A percentile compares a stretch with the other conserved stretches of the same genome.
These are phyloP conservation scores for Aspergillus sparsus DNA, from an alignment of 495 filamentous ascomycete species.

Conservation along the genomic window DNA sequence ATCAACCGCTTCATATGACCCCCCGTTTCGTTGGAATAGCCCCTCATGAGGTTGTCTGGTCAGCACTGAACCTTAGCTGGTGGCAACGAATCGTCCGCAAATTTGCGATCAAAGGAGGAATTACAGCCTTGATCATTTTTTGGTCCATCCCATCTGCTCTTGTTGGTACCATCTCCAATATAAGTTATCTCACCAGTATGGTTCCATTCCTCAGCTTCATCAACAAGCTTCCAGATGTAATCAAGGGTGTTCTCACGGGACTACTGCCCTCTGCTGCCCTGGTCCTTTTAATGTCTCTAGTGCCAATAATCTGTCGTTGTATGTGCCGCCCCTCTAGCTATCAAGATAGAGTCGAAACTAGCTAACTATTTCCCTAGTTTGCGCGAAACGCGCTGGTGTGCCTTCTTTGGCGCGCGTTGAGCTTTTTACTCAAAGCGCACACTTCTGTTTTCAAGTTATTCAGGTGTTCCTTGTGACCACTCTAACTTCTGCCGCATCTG, in stretches of 20 bases:
- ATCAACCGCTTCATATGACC: conserved; percentile 83
- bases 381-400: conserved; percentile 72
- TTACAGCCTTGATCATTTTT: conserved; percentile 79
- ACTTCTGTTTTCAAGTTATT: conserved; percentile 90
- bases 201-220: conserved; percentile 72
- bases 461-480: conserved; percentile 89
- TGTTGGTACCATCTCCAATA: conserved; percentile 80
- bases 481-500: conserved; percentile 69
- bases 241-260: conserved; percentile 79
- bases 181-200: conserved; percentile 61
- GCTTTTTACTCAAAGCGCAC: conserved; percentile 81
- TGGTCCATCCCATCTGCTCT: conserved; percentile 87
- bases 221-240: conserved; percentile 60
- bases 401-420: conserved; percentile 77
- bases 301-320: conserved; percentile 81
- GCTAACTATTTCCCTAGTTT: conserved; percentile 46
- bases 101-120: conserved; percentile 64
- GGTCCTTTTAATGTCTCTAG: conserved; percentile 79
- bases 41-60: conserved; percentile 81
- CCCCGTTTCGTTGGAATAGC: conserved; percentile 78
- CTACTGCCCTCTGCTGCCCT: conserved; percentile 75
- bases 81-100: conserved; percentile 74
- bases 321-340: conserved; percentile 29
- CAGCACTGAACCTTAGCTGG: conserved; percentile 76
- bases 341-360: neutral